These are phyloP conservation scores for Phanerochaete sordida DNA, from an alignment of 768 basidiomycete species.

Conservation along the genomic window DNA sequence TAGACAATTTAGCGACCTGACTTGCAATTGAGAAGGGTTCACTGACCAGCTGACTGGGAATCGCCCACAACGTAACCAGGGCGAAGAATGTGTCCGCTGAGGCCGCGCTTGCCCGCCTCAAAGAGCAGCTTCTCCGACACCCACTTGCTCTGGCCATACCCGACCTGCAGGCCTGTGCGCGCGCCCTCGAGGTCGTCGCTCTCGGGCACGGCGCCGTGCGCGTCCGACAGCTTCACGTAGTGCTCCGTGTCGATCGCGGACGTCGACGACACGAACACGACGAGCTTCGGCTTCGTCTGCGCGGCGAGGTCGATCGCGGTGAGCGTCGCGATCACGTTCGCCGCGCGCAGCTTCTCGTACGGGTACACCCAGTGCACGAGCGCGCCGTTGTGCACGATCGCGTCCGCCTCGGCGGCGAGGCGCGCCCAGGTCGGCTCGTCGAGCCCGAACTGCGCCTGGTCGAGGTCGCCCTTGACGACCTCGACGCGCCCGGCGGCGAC, in stretches of 20 bases:
- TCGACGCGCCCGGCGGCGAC: slow-evolving; percentile 61
- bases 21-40: not conserved
- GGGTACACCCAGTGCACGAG: slow-evolving; percentile 99
- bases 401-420: slow-evolving; percentile 71
- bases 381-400: slow-evolving; percentile 94
- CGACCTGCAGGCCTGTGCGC: slow-evolving; percentile 68
- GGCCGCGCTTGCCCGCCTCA: slow-evolving; percentile 84
- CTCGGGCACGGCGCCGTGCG: slow-evolving; percentile 75
- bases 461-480: slow-evolving; percentile 82
- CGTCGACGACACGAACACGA: slow-evolving; percentile 94
- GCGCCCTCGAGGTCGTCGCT: slow-evolving; percentile 88
- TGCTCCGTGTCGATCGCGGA: slow-evolving; percentile 91
- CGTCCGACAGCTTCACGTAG: slow-evolving; percentile 84
- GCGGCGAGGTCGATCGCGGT: slow-evolving; percentile 79
- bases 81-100: slow-evolving; percentile 82
- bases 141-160: slow-evolving; percentile 99
- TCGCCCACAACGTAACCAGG: slow-evolving; percentile 98
- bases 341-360: slow-evolving; percentile 85
- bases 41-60: slow-evolving; percentile 78
- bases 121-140: slow-evolving; percentile 93
- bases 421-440: slow-evolving; percentile 58
- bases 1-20: slow-evolving; percentile 7
- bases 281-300: slow-evolving; percentile 64
- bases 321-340: slow-evolving; percentile 92
- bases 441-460: slow-evolving; percentile 72